Base-by-base conservation (phyloP, 1,284 basidiomycete genomes). In the Anthracocystis panici-leucophaei region DNA sequence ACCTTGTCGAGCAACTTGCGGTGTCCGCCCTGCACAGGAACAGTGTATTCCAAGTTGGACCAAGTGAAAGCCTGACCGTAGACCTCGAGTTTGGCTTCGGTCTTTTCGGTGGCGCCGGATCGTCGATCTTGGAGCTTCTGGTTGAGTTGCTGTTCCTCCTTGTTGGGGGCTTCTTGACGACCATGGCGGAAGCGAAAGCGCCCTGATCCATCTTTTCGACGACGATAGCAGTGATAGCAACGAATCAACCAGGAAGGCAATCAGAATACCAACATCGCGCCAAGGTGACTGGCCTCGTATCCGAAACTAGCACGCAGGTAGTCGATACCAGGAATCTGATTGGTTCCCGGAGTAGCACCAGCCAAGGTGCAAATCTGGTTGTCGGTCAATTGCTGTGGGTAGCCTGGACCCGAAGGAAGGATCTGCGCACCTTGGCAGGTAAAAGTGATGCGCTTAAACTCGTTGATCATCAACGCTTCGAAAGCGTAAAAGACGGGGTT, bases 1-100 rank as follows among this genome's bases (percentile, higher is more conserved):
- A 96, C 89, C 35, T 93, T 89, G 79, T 94, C 89, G 64, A 95
- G 87, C 8, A 95, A 88, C 52, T 88, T 87, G 29, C 91, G 89
- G 5, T 88, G 87, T 59, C 89, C 84, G 9, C 89, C 90, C 7
- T 87, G 87, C 49, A 89, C 88, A 2, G 88, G 88, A 1, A 88
- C 87, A 12, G 80, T 82, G 79, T 89, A 88, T 11, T 71, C 80
- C 21, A 88, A 79, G 60, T 87, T 79, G 70, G 86, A 83, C 86
- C 87, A 88, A 16, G 85, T 88, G 78, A 86, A 88, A 20, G 59
- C 48, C 50, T 73, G 57, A 27, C 80, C 80, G 57, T 69, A 57
- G 9, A 75, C 75, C 50, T 79, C 67, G 64, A 82, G 56, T 57
- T 79, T 80, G 45, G 66, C 75, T 38, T 77, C 77, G 10, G 73